Evolutionary conservation across 305 asterid genomes (phyloP), one percentile per base, ranked within the genome.

Genomic region (Fraxinus velutina): DNA sequence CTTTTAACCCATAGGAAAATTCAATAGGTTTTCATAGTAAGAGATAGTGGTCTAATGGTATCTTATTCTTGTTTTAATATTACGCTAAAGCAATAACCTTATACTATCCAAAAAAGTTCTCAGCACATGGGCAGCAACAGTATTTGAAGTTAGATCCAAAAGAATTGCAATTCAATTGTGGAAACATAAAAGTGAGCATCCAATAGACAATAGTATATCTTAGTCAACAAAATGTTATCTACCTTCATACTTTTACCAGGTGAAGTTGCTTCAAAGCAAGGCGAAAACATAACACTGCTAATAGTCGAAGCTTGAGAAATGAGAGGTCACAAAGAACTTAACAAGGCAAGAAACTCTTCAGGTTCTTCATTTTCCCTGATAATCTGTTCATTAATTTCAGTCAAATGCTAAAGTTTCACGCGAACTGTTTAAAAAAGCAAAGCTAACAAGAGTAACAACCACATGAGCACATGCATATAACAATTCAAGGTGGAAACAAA

Each of bases 321-420:
- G 76, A 15, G 73, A 29, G 60, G 39, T 84, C 71, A 75, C 81
- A 19, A 77, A 68, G 85, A 86, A 62, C 85, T 86, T 77, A 89
- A 66, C 60, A 89, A 76, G 9, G 81, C 57, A 6, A 84, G 87
- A 81, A 89, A 86, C 78, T 89, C 89, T 6, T 71, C 87, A 39
- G 92, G 85, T 80, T 89, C 92, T 80, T 87, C 89, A 77, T 86
- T 80, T 86, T 87, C 92, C 84, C 83, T 83, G 34, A 89, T 81
- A 78, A 86, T 81, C 92, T 89, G 83, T 47, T 39, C 50, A 37
- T 66, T 32, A 60, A 64, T 5, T 33, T 52, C 37, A 78, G 80
- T 66, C 33, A 10, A 30, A 80, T 33, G 55, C 10, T 36, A 78
- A 42, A 74, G 57, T 62, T 72, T 21, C 29, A 79, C 30, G 30